Evolutionary conservation across 2,329 filamentous ascomycete species (phyloP).

Genomic region (Microascus cirrosus): DNA sequence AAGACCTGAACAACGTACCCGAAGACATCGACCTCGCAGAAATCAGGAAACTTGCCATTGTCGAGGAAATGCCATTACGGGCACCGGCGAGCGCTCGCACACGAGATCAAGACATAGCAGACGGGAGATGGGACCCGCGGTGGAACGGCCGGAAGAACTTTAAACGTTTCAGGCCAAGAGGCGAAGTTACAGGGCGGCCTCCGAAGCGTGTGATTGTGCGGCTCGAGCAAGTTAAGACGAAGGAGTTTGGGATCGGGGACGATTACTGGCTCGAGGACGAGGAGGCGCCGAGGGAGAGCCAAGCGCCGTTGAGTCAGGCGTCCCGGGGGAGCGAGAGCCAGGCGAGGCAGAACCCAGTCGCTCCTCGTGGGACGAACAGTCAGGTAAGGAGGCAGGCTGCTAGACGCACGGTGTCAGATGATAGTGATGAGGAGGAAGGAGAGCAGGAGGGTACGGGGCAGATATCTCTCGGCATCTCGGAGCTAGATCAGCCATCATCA

Average conservation of each 20-base stretch:
- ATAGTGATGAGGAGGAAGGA: slow-evolving; percentile 21
- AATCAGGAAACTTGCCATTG: slow-evolving; percentile 61
- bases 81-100: slow-evolving; percentile 16
- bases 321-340: slow-evolving; percentile 10
- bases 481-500: slow-evolving; percentile 8
- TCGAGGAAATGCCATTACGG: slow-evolving; percentile 65
- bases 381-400: slow-evolving; percentile 6
- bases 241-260: slow-evolving; percentile 63
- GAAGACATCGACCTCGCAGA: slow-evolving; percentile 61
- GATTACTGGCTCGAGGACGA: slow-evolving; percentile 61
- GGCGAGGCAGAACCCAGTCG: slow-evolving; percentile 11
- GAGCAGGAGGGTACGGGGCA: slow-evolving; percentile 14
- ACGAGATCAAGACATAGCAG: slow-evolving; percentile 37
- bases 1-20: slow-evolving; percentile 36
- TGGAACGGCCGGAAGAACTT: slow-evolving; percentile 98
- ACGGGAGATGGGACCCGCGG: slow-evolving; percentile 64
- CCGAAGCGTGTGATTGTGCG: slow-evolving; percentile 50
- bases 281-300: slow-evolving; percentile 10
- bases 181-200: slow-evolving; percentile 30
- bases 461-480: slow-evolving; percentile 12
- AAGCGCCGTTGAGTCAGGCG: slow-evolving; percentile 11
- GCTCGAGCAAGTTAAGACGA: slow-evolving; percentile 59
- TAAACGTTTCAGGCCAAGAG: slow-evolving; percentile 67
- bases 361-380: slow-evolving; percentile 4
- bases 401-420: slow-evolving; percentile 21